Conservation (phyloP, 768 basidiomycete species). For the Pulveroboletus ravenelii region DNA sequence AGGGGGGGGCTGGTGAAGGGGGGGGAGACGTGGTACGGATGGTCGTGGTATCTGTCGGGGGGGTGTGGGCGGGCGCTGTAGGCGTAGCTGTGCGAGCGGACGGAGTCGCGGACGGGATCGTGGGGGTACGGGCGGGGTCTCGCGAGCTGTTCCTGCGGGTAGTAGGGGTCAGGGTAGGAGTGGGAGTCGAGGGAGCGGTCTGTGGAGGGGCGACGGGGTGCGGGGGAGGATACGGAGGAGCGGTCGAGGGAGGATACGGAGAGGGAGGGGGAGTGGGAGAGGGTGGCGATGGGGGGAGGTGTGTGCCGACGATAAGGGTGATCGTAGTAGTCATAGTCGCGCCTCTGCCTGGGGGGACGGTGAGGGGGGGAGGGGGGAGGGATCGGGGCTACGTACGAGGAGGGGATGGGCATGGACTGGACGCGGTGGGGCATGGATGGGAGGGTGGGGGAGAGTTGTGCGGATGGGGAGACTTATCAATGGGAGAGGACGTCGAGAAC, state of each 20-base stretch:
- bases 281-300: constrained; percentile 47
- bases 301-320: constrained; percentile 37
- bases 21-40: constrained; percentile 28
- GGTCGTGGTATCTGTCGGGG: constrained; percentile 31
- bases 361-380: constrained; percentile 24
- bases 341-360: constrained; percentile 28
- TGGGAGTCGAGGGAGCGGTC: constrained; percentile 29
- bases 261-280: constrained; percentile 56
- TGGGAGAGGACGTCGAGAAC: constrained; percentile 32
- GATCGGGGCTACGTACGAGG: constrained; percentile 31
- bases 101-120: constrained; percentile 31
- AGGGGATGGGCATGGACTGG: constrained; percentile 32
- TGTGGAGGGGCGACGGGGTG: constrained; percentile 41
- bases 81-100: constrained; percentile 34
- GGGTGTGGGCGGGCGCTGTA: constrained; percentile 25
- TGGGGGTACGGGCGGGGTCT: constrained; percentile 32
- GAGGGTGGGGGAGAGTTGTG: too few species aligned
- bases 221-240: constrained; percentile 56
- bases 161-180: constrained; percentile 36
- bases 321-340: constrained; percentile 42
- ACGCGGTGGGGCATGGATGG: constrained; percentile 50
- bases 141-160: constrained; percentile 33
- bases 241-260: constrained; percentile 58
- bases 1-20: constrained; percentile 26
- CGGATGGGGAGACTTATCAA: constrained; percentile 44